Conservation (phyloP, 2,329 filamentous ascomycete species). For the Myriangium duriaei region DNA sequence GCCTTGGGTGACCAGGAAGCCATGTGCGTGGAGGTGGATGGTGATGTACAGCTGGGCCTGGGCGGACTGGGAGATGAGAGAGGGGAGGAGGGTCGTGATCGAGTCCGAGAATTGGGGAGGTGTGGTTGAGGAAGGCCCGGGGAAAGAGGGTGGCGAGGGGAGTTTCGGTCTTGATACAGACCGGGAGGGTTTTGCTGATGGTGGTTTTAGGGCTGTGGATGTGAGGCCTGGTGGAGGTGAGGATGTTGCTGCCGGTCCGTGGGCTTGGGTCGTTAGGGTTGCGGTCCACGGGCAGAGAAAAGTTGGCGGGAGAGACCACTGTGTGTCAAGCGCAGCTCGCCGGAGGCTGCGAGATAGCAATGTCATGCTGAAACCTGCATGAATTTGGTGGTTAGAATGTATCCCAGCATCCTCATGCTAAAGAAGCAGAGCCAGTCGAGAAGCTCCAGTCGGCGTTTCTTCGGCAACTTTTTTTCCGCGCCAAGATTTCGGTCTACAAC, state of each 20-base stretch:
- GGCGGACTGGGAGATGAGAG: constrained; percentile 59
- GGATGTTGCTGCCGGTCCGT: constrained; percentile 25
- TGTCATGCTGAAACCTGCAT: too few species aligned
- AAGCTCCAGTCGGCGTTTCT: constrained; percentile 2
- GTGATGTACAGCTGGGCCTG: constrained; percentile 70
- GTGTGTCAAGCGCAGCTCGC: constrained; percentile 51
- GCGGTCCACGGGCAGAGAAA: constrained; percentile 42
- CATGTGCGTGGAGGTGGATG: constrained; percentile 64
- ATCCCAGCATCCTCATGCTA: too few species aligned
- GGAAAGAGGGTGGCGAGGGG: constrained; percentile 57
- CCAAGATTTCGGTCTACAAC: not conserved
- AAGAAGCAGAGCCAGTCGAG: constrained; percentile 1
- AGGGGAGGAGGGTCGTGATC: constrained; percentile 51
- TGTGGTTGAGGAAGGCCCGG: constrained; percentile 27
- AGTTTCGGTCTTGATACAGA: constrained; percentile 47
- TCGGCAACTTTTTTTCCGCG: constrained; percentile 8
- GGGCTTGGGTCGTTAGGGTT: constrained; percentile 30
- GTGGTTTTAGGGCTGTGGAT: constrained; percentile 10
- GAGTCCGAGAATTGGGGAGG: constrained; percentile 36
- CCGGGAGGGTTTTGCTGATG: constrained; percentile 28
- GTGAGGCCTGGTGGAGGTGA: constrained; percentile 16
- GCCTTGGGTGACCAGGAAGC: constrained; percentile 60
- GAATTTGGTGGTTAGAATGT: too few species aligned
- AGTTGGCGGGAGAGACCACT: constrained; percentile 37
- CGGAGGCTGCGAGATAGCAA: constrained; percentile 43